phyloP scores from a whole-genome alignment of 2,329 filamentous ascomycete genomes.

The Epicoccum nigrum region DNA sequence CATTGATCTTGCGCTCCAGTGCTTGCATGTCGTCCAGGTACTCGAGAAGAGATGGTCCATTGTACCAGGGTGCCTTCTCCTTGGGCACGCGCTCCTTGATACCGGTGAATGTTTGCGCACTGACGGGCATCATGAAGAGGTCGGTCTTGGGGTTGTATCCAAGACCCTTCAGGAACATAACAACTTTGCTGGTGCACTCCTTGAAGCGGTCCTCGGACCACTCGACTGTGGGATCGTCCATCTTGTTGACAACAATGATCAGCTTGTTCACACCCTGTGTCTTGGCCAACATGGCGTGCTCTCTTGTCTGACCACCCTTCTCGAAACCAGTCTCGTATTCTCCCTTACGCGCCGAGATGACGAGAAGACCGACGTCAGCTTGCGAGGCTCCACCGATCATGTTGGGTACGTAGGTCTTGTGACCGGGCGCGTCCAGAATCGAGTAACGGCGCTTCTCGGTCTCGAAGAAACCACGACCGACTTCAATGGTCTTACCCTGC shows the following conservation, averaged over 20 bases:
- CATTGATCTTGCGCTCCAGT: conserved; percentile 93
- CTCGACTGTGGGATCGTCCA: conserved; percentile 96
- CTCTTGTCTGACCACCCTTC: conserved; percentile 92
- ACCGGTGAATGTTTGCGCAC: conserved; percentile 81
- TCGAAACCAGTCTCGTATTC: conserved; percentile 99
- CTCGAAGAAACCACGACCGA: conserved; percentile 90
- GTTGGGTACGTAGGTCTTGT: conserved; percentile 97
- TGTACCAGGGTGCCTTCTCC: conserved; percentile 79
- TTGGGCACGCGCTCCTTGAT: conserved; percentile 85
- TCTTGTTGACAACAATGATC: conserved; percentile 90
- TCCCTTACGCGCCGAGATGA: conserved; percentile 95
- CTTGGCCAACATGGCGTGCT: conserved; percentile 97
- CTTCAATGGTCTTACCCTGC: conserved; percentile 98
- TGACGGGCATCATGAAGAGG: conserved; percentile 94
- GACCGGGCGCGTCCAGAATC: conserved; percentile 93
- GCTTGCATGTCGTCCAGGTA: conserved; percentile 94
- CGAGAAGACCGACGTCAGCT: conserved; percentile 76
- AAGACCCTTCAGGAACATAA: conserved; percentile 85
- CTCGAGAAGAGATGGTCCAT: conserved; percentile 89
- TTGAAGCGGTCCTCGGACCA: conserved; percentile 94
- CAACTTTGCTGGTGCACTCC: conserved; percentile 89
- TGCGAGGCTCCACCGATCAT: conserved; percentile 91
- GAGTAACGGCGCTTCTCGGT: conserved; percentile 96
- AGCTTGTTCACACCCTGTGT: conserved; percentile 98
- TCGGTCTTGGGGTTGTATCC: conserved; percentile 96